Evolutionary conservation across 2,329 filamentous ascomycete genomes (phyloP), one percentile per base, ranked within the genome.

Genomic region (Trichophyton verrucosum): DNA sequence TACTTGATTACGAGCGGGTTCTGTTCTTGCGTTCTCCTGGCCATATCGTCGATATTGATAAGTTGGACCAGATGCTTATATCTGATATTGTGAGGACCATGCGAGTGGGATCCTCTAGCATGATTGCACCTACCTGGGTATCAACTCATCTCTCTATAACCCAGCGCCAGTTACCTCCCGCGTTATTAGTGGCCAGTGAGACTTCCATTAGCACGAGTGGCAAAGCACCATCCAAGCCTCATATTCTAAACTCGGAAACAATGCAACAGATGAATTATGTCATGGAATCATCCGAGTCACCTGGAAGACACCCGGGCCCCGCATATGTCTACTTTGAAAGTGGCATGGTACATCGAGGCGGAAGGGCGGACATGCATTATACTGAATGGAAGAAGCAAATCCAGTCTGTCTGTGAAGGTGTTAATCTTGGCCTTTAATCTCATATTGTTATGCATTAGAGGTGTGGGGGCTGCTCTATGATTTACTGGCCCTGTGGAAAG

Each of bases 1-100:
- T 76, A 61, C 70, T 72, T 68, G 71, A 72, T 40, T 78, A 78
- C 63, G 74, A 77, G 57, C 72, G 74, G 44, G 72, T 77, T 0
- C 63, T 78, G 1, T 78, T 76, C 64, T 65, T 78, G 3, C 73
- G 72, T 42, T 72, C 73, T 0, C 76, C 76, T 0, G 76, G 76
- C 0, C 61, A 77, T 47, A 63, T 75, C 0, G 64, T 76, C 30
- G 71, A 77, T 55, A 71, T 68, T 0, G 66, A 67, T 5, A 72
- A 70, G 27, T 63, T 78, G 15, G 75, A 78, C 60, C 60, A 68
- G 2, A 64, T 76, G 46, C 66, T 78, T n/a, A 65, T 72, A 15
- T 70, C 69, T 15, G 30, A 59, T n/a, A 51, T 22, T 20, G 24
- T 20, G 15, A 27, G 22, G 17, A 47, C 17, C n/a, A 56, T 40